Conservation (phyloP, 768 basidiomycete species). For the Trametes meyenii region DNA sequence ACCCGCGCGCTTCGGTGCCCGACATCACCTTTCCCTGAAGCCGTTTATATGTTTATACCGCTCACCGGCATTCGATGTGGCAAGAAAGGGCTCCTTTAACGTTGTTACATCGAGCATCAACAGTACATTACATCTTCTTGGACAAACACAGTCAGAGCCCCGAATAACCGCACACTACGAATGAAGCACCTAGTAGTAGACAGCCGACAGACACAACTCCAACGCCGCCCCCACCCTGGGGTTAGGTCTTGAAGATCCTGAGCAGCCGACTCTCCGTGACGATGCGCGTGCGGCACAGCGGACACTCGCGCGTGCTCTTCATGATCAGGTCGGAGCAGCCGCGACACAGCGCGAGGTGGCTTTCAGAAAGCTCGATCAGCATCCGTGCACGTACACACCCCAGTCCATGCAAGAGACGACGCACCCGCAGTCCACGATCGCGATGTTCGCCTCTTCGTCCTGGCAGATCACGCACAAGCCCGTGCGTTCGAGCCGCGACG, state of each 20-base stretch:
- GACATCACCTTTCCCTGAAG: no score
- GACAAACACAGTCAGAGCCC: no score
- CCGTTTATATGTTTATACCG: no score
- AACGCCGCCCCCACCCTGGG: not conserved
- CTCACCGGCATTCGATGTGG: no score
- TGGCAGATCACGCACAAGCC: conserved; percentile 93
- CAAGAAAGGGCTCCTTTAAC: no score
- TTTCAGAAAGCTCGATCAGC: conserved; percentile 30
- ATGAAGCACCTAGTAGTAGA: no score
- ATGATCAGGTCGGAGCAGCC: conserved; percentile 79
- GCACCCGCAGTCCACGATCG: conserved; percentile 92
- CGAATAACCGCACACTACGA: no score
- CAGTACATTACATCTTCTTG: no score
- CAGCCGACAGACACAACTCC: no score
- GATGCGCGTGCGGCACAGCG: conserved; percentile 86
- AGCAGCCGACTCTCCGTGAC: conserved; percentile 81
- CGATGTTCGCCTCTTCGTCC: conserved; percentile 92
- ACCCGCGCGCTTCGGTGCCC: no score
- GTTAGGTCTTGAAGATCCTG: conserved; percentile 66
- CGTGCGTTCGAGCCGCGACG: conserved; percentile 56
- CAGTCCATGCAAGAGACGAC: conserved; percentile 32
- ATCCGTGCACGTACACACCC: not conserved
- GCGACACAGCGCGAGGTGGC: conserved; percentile 83
- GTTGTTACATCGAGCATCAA: no score
- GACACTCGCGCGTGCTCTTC: conserved; percentile 82